Evolutionary conservation across 2,329 filamentous ascomycete genomes (phyloP), one percentile per base, ranked within the genome.

Genomic region (Aureobasidium sp.): DNA sequence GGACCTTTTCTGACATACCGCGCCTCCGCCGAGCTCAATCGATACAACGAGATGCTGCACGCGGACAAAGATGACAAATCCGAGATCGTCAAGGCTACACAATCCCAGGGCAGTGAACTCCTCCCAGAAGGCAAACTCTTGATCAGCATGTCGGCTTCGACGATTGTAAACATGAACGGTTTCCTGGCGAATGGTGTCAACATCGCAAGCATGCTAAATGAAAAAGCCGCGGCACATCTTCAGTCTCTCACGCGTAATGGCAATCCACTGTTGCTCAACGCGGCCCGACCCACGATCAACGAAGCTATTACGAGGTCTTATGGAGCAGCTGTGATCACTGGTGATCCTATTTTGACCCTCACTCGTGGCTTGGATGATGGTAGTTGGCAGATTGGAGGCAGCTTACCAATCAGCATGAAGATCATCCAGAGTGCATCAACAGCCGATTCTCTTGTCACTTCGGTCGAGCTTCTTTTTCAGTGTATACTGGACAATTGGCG

Each of bases 1-100:
- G 94, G 95, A 5, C 93, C 91, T 1, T 96, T 99, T 70, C 91
- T 97, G 71, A 99, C 95, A 0, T 99, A 99, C 71, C 86, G 89
- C 69, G 93, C 94, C 7, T 97, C 94, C 1, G 93, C 94, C 8
- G 87, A 90, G 60, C 78, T 99, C 42, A 94, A 95, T 63, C 82
- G 97, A 59, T 88, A 93, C 49, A 97, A 97, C 69, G 94, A 99
- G 71, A 85, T 91, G 57, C 81, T 96, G 41, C 90, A 96, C 73
- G 88, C 90, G 1, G 92, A 91, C 14, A 95, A 91, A 70, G 91
- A 96, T 66, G 91, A 96, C 64, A 86, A 84, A 55, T 97, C 94
- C 1, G 93, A 97, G 68, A 96, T 99, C 57, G 83, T 97, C 51
- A 86, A 85, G 67, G 93, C 92, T 12, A 95, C 97, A 52, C 84